Conservation (phyloP, 768 basidiomycete species). For the Tulasnella sp. region DNA sequence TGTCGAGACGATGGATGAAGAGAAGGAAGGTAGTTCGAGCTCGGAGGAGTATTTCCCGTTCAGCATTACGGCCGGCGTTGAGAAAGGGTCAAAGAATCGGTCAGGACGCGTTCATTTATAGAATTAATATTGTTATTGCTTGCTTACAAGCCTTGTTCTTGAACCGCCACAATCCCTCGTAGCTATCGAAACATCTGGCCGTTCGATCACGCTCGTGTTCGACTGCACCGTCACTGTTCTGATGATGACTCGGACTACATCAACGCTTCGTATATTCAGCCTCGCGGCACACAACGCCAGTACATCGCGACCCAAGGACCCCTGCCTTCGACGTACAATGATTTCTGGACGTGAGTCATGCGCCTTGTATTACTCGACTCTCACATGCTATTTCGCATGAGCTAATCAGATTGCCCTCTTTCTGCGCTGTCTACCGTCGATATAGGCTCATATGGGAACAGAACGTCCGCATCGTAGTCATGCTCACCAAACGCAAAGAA, state of each 20-base stretch:
- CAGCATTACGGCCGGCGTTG: constrained; percentile 90
- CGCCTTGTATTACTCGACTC: too few species aligned
- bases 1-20: background rate
- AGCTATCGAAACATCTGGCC: constrained; percentile 98
- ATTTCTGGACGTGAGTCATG: constrained; percentile 85
- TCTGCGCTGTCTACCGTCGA: too few species aligned
- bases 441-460: constrained; percentile 83
- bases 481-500: constrained; percentile 90
- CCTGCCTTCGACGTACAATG: constrained; percentile 72
- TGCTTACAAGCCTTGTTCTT: background rate
- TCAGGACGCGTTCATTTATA: constrained; percentile 26
- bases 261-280: constrained; percentile 89
- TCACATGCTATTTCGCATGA: too few species aligned
- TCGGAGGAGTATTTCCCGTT: constrained; percentile 53
- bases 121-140: background rate
- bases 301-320: constrained; percentile 98
- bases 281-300: constrained; percentile 62
- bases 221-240: constrained; percentile 35
- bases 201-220: constrained; percentile 87
- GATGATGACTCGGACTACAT: constrained; percentile 73
- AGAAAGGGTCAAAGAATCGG: constrained; percentile 91
- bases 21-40: background rate
- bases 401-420: background rate
- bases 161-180: constrained; percentile 8
- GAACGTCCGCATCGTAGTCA: constrained; percentile 87